A percentile compares a stretch with the other conserved stretches of the same genome.
phyloP scores from a whole-genome alignment of 768 basidiomycete species.

The Jaapia argillacea region DNA sequence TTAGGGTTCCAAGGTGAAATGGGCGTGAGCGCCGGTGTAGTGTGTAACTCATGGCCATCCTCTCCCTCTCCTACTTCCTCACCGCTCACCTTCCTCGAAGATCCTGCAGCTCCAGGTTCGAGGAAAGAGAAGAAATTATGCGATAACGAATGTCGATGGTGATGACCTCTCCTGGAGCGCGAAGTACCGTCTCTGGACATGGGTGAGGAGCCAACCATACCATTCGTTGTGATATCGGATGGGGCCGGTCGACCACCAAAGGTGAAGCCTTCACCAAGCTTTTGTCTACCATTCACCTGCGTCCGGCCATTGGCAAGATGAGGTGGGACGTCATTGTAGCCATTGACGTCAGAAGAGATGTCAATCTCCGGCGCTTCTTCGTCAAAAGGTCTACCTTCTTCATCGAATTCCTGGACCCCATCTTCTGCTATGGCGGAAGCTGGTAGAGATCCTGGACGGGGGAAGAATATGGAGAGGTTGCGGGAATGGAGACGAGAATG shows the following conservation, averaged over 20 bases:
- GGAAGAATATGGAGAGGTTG: slow-evolving; percentile 89
- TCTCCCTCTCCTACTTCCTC: too few relatives aligned
- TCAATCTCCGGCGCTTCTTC: neutral
- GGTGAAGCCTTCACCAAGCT: slow-evolving; percentile 47
- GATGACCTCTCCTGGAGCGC: slow-evolving; percentile 56
- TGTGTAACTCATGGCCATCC: too few relatives aligned
- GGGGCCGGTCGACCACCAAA: slow-evolving; percentile 44
- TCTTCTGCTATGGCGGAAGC: slow-evolving; percentile 60
- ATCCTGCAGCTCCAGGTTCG: slow-evolving; percentile 67
- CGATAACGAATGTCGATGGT: slow-evolving; percentile 90
- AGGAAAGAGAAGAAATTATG: slow-evolving; percentile 96
- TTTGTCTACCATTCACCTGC: slow-evolving; percentile 20
- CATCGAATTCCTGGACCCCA: slow-evolving; percentile 42
- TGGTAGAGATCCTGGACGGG: slow-evolving; percentile 59
- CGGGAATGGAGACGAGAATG: slow-evolving; percentile 81
- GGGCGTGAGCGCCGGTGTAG: slow-evolving; percentile 49
- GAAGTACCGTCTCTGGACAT: slow-evolving; percentile 15
- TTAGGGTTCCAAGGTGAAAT: slow-evolving; percentile 61
- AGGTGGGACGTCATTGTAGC: slow-evolving; percentile 22
- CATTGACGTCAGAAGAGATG: neutral
- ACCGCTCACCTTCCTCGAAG: too few relatives aligned
- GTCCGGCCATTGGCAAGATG: slow-evolving; percentile 15
- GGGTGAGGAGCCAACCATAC: too few relatives aligned
- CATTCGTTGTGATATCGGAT: slow-evolving; percentile 18
- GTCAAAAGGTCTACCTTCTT: slow-evolving; percentile 31